Evolutionary conservation across 2,329 filamentous ascomycete species (phyloP), one percentile per base, ranked within the genome.

Genomic region (Colletotrichum graminicola): DNA sequence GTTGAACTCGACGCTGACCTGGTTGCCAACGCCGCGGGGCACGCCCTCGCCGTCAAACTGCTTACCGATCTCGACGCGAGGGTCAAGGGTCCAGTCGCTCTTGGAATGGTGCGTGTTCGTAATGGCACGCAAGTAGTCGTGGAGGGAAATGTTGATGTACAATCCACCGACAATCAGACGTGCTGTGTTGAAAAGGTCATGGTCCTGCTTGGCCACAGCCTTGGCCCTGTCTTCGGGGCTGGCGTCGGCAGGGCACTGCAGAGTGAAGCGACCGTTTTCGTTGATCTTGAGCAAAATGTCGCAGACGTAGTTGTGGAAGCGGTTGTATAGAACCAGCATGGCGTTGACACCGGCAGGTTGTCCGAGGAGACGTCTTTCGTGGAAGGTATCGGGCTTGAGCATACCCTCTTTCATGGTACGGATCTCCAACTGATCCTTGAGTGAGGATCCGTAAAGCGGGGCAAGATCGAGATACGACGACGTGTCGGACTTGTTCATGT

Each of bases 231-330:
- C 74, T 6, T 84, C 80, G 0, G 83, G 76, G 12, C 70, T 76
- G 34, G 75, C 74, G 64, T 78, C 72, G 32, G 67, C 12, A 1
- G 41, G 5, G 23, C 34, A 29, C 0, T 93, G 93, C 72, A 90
- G 90, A 0, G 86, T 89, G 81, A 97, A 98, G 36, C 93, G 89
- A 23, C 90, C 91, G 57, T 90, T 89, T 76, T 98, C 95, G 76
- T 98, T 97, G 80, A 98, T 95, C 26, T 87, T 83, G 0, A 93
- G 92, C 26, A 98, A 84, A 71, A 95, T 92, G 64, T 90, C 88
- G 2, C 93, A 94, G 0, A 94, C 89, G 75, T 96, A 88, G 81
- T 98, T 98, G 82, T 98, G 95, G 82, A 97, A 97, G 34, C 91
- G 88, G 76, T 91, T 92, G 82, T 94, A 92, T 91, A 94, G 93